phyloP scores from a whole-genome alignment of 192 early-diverging fungal genomes.

The Fimicolochytrium jonesii region DNA sequence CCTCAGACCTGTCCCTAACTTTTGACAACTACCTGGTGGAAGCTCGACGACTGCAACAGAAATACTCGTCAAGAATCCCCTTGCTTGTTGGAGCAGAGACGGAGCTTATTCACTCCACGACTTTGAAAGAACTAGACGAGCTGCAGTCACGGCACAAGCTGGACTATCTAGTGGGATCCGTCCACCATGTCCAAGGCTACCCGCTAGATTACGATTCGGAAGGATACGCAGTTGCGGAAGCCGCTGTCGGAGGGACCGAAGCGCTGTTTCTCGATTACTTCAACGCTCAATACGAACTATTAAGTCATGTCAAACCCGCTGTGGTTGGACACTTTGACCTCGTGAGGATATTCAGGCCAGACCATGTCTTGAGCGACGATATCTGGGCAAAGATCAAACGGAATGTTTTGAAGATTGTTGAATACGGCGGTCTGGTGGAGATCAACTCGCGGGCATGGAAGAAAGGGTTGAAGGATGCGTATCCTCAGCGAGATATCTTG shows the following conservation, averaged over 20 bases:
- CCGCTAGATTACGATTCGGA: constrained; percentile 80
- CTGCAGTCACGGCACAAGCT: constrained; percentile 49
- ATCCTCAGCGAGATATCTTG: constrained; percentile 83
- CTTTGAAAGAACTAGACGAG: constrained; percentile 44
- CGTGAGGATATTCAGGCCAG: constrained; percentile 71
- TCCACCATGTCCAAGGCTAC: constrained; percentile 80
- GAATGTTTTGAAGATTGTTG: constrained; percentile 77
- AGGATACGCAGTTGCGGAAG: constrained; percentile 51
- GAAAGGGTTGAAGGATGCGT: constrained; percentile 78
- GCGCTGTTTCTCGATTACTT: constrained; percentile 76
- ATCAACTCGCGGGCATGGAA: constrained; percentile 93
- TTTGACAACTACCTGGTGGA: constrained; percentile 70
- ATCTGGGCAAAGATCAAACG: constrained; percentile 55
- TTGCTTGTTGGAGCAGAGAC: constrained; percentile 88
- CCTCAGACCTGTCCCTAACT: constrained; percentile 52
- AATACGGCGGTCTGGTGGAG: constrained; percentile 86
- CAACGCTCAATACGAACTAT: constrained; percentile 79
- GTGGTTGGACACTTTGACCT: constrained; percentile 98
- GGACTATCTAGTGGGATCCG: constrained; percentile 89
- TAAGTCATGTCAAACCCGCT: constrained; percentile 65
- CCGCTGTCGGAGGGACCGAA: constrained; percentile 15
- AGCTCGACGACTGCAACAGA: constrained; percentile 64
- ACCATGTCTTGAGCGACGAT: constrained; percentile 35
- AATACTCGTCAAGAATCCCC: constrained; percentile 48
- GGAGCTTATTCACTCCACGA: constrained; percentile 66